Evolutionary conservation across 768 basidiomycete genomes (phyloP), one percentile per base, ranked within the genome.

Genomic region (Leccinum disarticulatum): DNA sequence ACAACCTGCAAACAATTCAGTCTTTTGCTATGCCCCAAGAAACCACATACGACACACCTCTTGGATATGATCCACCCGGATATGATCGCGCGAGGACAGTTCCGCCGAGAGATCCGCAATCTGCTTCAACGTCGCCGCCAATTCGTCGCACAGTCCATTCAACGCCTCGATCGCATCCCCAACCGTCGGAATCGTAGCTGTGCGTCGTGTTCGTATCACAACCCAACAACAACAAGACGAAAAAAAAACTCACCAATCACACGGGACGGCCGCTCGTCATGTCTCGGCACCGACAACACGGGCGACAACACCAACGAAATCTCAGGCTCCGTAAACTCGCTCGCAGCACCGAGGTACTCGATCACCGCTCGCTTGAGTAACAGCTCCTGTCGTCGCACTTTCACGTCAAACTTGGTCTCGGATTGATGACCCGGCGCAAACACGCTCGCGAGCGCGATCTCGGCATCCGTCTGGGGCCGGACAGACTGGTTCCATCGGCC

Each of bases 261-360:
- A 30, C 83, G 85, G 25, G 82, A 72, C 5, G 79, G 70, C 27
- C 81, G 78, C 49, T 91, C 87, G 46, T 86, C 84, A 6, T 81
- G 79, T 58, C 82, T 78, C 4, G 85, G 80, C 4, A 79, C 78
- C 8, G 81, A 81, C 33, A 84, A 80, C 3, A 88, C 77, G 0
- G 91, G 87, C 0, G 90, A 90, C 4, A 93, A 73, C 8, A 91
- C 81, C 14, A 90, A 76, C 1, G 82, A 84, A 33, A 93, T 87
- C 59, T 90, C 88, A 15, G 87, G 83, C 65, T 92, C 90, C 83
- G 87, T 88, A 63, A 88, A 90, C 63, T 89, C 84, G 69, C 88
- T 88, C 2, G 88, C 82, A 3, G 82, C 76, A 8, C 90, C 89
- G 11, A 91, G 76, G 66, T 93, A 93, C 15, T 81, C 76, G 57